Conservation (phyloP, 106 monocot genomes). For the Dactylorhiza incarnata region DNA sequence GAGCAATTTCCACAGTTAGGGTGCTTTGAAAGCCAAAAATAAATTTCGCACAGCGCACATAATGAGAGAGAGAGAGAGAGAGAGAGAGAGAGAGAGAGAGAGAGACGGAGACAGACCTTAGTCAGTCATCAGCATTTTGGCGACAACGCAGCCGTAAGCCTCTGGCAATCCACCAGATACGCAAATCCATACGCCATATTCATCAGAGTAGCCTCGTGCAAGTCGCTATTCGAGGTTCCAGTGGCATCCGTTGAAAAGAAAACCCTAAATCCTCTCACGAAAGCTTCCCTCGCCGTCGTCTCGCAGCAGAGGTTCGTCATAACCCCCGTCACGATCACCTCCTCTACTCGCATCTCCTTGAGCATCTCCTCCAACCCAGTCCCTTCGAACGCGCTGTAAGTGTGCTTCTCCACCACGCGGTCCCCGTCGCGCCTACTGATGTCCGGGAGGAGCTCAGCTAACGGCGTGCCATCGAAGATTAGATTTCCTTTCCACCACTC, state of each 20-base stretch:
- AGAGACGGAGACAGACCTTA: not conserved
- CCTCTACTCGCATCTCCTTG: slow-evolving; percentile 45
- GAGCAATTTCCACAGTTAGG: too few species aligned
- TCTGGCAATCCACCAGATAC: slow-evolving; percentile 53
- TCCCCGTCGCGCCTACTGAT: slow-evolving; percentile 26
- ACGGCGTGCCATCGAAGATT: slow-evolving; percentile 46
- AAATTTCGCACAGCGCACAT: not conserved
- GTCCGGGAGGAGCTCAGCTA: slow-evolving; percentile 36
- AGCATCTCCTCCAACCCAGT: slow-evolving; percentile 64
- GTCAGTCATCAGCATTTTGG: not conserved
- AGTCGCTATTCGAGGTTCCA: slow-evolving; percentile 36
- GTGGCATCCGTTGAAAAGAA: slow-evolving; percentile 85
- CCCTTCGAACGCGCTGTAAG: slow-evolving; percentile 63
- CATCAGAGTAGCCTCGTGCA: slow-evolving; percentile 66
- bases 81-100: not conserved
- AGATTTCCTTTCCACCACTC: slow-evolving; percentile 70
- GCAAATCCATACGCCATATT: slow-evolving; percentile 87
- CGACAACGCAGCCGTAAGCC: slow-evolving; percentile 26
- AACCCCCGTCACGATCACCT: slow-evolving; percentile 74
- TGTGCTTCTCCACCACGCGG: slow-evolving; percentile 57
- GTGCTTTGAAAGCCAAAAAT: too few species aligned
- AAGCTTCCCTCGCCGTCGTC: slow-evolving; percentile 84
- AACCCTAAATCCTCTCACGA: slow-evolving; percentile 70
- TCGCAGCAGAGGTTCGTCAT: slow-evolving; percentile 93
- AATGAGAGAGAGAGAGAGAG: not conserved